These are phyloP conservation scores for Fomitopsis serialis DNA, from an alignment of 768 basidiomycete genomes.

Conservation along the genomic window DNA sequence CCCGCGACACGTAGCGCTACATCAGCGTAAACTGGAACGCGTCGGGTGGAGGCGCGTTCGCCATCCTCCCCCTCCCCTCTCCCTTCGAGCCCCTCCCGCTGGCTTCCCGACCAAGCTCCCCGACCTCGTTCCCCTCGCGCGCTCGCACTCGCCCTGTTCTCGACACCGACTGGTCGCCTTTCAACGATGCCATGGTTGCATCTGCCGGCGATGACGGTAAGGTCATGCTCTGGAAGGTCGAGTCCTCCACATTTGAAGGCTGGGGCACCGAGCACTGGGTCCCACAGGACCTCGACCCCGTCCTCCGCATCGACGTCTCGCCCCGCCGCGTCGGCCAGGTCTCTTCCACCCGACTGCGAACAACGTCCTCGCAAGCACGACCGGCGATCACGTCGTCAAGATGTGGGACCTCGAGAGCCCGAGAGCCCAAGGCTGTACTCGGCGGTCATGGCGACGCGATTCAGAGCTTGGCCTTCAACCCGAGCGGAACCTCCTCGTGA, in stretches of 20 bases:
- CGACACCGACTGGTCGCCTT: constrained; percentile 96
- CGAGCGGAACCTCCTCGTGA: constrained; percentile 78
- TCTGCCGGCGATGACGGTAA: constrained; percentile 95
- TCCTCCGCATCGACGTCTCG: constrained; percentile 72
- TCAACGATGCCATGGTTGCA: constrained; percentile 86
- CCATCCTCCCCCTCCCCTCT: constrained; percentile 83
- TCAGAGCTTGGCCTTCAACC: constrained; percentile 79
- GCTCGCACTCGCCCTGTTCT: constrained; percentile 84
- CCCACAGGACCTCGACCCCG: constrained; percentile 79
- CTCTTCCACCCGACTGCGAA: constrained; percentile 88
- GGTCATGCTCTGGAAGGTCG: constrained; percentile 85
- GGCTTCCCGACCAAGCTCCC: constrained; percentile 76
- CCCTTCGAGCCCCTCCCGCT: constrained; percentile 49
- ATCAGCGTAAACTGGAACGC: constrained; percentile 93
- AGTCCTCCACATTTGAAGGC: constrained; percentile 61
- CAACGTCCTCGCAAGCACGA: constrained; percentile 77
- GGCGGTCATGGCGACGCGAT: constrained; percentile 83
- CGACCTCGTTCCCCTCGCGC: constrained; percentile 86
- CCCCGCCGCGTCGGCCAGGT: constrained; percentile 92
- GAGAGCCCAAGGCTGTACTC: constrained; percentile 60
- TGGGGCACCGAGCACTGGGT: constrained; percentile 85
- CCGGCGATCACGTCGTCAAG: constrained; percentile 83
- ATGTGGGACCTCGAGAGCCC: constrained; percentile 86
- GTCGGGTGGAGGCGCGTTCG: constrained; percentile 90
- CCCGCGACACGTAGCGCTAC: constrained; percentile 36